These are phyloP conservation scores for Backusella parvicylindrica DNA, from an alignment of 192 early-diverging fungal species.

Conservation along the genomic window DNA sequence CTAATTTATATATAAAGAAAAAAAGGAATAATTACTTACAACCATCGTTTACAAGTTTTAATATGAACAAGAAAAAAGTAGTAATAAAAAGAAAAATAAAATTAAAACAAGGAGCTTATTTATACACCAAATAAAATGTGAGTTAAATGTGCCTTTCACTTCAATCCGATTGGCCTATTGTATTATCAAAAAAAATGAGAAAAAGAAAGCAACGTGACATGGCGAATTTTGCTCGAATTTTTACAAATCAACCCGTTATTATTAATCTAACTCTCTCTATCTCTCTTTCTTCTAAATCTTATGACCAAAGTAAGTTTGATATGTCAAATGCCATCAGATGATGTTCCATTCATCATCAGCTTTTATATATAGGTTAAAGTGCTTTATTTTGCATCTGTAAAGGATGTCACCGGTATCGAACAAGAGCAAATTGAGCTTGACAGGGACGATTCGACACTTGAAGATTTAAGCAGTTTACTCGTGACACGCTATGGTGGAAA, in stretches of 20 bases:
- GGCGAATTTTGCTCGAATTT: neutral
- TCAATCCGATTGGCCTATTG: neutral
- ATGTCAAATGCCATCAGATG: neutral
- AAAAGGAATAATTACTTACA: too few relatives aligned
- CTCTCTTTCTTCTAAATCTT: neutral
- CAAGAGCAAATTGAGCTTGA: constrained; percentile 42
- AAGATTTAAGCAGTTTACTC: neutral
- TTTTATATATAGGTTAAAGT: constrained; percentile 51
- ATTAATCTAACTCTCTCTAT: neutral
- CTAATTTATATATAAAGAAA: too few relatives aligned
- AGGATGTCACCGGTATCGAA: constrained; percentile 42
- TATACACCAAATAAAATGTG: neutral
- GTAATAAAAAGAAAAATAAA: neutral
- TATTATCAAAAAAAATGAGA: too few relatives aligned
- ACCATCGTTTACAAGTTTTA: neutral
- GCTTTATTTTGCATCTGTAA: constrained; percentile 59
- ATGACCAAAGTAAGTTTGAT: neutral
- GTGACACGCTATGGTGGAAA: constrained; percentile 13
- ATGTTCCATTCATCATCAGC: neutral
- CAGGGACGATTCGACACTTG: constrained; percentile 10
- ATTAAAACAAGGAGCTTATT: neutral
- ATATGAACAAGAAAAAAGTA: neutral
- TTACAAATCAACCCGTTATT: too few relatives aligned
- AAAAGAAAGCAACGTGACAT: too few relatives aligned
- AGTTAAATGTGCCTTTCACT: neutral